Evolutionary conservation across 1,139 yeast species (phyloP), one percentile per base, ranked within the genome.

Genomic region (Saccharomyces hybrid): DNA sequence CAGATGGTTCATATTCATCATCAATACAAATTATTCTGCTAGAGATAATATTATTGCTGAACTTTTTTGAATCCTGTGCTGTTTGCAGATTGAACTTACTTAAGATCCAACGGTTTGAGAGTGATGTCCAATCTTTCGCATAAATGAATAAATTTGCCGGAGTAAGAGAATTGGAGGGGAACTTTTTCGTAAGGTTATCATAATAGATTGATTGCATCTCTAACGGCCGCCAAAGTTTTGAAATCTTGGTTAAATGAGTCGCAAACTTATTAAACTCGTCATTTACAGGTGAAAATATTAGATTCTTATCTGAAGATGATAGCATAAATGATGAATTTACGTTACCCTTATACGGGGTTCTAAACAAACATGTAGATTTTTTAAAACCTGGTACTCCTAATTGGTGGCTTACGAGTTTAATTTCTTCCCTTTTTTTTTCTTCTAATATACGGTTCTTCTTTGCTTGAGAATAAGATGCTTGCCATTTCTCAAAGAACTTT

Each of bases 351-450:
- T 47, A 49, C 3, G 67, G 63, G 2, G 62, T 61, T 3, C 50
- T 46, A 2, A 59, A 11, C 13, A 57, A 50, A 13, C 51, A 54
- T 51, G 65, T 67, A 25, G 65, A 53, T 54, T 66, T 65, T 14
- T 67, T 60, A 1, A 60, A 49, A 5, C 57, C 52, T 3, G 75
- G 75, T 28, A 71, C 69, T 23, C 76, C 76, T 50, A 75, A 65
- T 46, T 60, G 65, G 44, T 64, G 69, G 14, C 70, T 66, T 4
- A 70, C 71, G 26, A 62, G 62, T 25, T 61, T 44, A 14, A 79
- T 68, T 56, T 84, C 82, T 53, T 81, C 80, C 13, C 73, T 66
- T 53, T 73, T 73, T 54, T 76, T 75, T 54, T 71, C 73, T 52
- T 28, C 73, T 58, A 53, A 70, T 70, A 57, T 77, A 73, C 56